Base-by-base conservation (phyloP, 2,329 filamentous ascomycete genomes). In the Tolypocladium paradoxum region DNA sequence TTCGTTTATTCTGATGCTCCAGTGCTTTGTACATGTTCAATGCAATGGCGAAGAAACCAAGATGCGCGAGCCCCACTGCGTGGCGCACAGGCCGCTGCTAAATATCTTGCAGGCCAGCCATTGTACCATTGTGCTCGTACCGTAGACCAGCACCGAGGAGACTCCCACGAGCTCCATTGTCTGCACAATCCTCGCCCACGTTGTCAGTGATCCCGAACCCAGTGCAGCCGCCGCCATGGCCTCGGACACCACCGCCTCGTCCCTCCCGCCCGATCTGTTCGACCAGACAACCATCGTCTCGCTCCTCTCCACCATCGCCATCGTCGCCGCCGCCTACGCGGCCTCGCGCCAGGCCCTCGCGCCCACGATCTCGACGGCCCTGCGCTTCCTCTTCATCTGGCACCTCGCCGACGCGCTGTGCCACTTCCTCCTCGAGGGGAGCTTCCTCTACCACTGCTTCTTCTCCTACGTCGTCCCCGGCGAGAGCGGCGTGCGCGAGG, bases 401-500 rank as follows among this genome's bases (percentile, higher is more conserved):
- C 91, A 96, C 73, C 79, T 88, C 37, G 95, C 95, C 72, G 91
- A 96, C 69, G 89, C 89, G 34, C 79, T 96, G 45, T 92, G 91
- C 64, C 93, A 99, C 74, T 83, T 95, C 70, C 76, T 90, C 67
- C 87, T 97, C 67, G 92, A 97, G 73, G 91, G 90, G 52, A 86
- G 83, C 63, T 97, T 90, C 70, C 82, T 96, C 27, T 96, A 90
- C 77, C 89, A 95, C 73, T 95, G 89, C 75, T 95, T 97, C 78
- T 92, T 90, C 77, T 75, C 73, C 11, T 76, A 70, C 65, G 62
- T 75, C 8, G 67, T 71, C 5, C 54, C 56, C 31, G 54, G 52
- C 34, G 56, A 60, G 54, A 55, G 57, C 6, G 69, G 68, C 59
- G 63, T 31, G 57, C 8, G 43, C 12, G 51, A 62, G 53, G 64